phyloP scores from a whole-genome alignment of 495 filamentous ascomycete genomes.

The Aspergillus mulundensis region DNA sequence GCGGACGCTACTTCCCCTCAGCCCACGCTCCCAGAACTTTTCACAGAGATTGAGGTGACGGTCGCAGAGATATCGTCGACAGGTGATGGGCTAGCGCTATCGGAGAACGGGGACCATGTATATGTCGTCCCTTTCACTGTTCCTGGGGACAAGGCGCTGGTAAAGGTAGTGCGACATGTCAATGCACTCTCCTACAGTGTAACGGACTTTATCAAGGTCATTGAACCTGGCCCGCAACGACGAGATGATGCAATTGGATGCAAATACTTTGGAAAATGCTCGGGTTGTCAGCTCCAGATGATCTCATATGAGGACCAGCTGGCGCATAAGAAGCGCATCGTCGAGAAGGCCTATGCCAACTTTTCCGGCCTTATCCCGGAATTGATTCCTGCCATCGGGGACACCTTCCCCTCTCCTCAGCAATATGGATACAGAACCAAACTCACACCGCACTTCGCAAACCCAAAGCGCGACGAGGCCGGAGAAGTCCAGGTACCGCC shows the following conservation, averaged over 20 bases:
- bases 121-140: conserved; percentile 87
- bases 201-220: conserved; percentile 76
- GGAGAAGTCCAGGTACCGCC: conserved; percentile 56
- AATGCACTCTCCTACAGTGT: conserved; percentile 58
- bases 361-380: conserved; percentile 79
- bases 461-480: conserved; percentile 46
- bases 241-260: conserved; percentile 75
- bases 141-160: conserved; percentile 76
- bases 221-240: conserved; percentile 66
- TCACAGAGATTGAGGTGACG: conserved; percentile 73
- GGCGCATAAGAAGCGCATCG: conserved; percentile 73
- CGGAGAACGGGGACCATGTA: conserved; percentile 62
- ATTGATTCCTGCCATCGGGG: conserved; percentile 67
- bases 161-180: conserved; percentile 71
- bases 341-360: conserved; percentile 88
- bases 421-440: conserved; percentile 95
- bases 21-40: conserved; percentile 56
- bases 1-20: conserved; percentile 18
- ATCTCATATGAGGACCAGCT: conserved; percentile 85
- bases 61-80: conserved; percentile 79
- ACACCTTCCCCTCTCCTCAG: conserved; percentile 85
- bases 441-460: conserved; percentile 91
- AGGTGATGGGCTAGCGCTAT: conserved; percentile 76
- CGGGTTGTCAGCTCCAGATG: conserved; percentile 97
- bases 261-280: conserved; percentile 81